Base-by-base conservation (phyloP, 371 early-diverging fungal species). In the Thermomucor indicae-seudaticae region DNA sequence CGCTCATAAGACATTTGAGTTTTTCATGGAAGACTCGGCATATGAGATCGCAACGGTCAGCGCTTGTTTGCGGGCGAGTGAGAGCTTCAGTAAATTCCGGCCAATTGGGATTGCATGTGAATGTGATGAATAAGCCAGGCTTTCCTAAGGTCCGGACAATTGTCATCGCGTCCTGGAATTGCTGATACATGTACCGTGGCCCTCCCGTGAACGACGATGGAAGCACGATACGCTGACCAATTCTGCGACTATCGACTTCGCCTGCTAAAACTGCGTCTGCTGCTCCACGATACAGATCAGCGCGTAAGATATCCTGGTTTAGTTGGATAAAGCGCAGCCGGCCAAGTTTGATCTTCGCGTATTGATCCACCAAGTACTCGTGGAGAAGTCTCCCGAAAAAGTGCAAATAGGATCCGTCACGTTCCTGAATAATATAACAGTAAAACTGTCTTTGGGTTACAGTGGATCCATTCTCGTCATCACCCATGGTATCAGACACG, bases 21-120 rank as follows among this genome's bases (percentile, higher is more conserved):
- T 71, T 71, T 23, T 53, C 7, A 12, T 57, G 23, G 34, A 66
- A 66, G 22, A 64, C 46, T 1, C 57, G 51, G 8, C 42, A 31
- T 6, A 34, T 47, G 20, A 67, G 42, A 40, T 62, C 64, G 11
- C 61, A 62, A n/a, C 60, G 17, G 24, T 67, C 65, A 40, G 7
- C 17, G 7, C 12, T 8, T 19, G 6, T 11, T 40, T 40, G 40
- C 6, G 6, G 20, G 17, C 12, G 7, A 8, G 8, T 17, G 1
- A 67, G 27, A 39, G 68, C 67, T 1, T 51, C 30, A 2, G 65
- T 32, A 12, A 44, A 30, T 30, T 47, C 17, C 32, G 29, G 29
- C 11, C 22, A 17, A 12, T 46, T 46, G 11, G 28, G 28, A 6
- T 49, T 56, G 28, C 49, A 49, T 16, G 50, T 56, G 32, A 56